Base-by-base conservation (phyloP, 2,329 filamentous ascomycete genomes). In the Tolypocladium ovalisporum region DNA sequence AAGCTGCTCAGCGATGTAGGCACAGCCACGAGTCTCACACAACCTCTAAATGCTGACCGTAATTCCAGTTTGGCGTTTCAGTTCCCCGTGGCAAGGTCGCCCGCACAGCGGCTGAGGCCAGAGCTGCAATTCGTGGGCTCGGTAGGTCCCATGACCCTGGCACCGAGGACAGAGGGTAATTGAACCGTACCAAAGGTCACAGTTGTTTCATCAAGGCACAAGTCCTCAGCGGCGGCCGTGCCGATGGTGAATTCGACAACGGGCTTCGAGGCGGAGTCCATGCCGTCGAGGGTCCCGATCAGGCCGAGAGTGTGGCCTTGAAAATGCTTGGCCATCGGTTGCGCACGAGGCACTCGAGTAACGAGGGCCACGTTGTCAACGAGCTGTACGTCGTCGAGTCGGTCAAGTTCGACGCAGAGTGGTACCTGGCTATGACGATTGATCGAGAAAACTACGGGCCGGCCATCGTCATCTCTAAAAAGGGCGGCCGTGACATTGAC, bases 371-470 rank as follows among this genome's bases (percentile, higher is more conserved):
- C 29, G 29, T 60, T 0, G 66, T 71, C 3, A 65, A 67, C 0
- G 68, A 70, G 22, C 54, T 77, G 0, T 73, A 73, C 56, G 66
- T 77, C 22, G 65, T 70, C 34, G 68, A 76, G 61, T 42, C 61
- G 0, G 54, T 72, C 0, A 42, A 67, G 8, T 60, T 66, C 19
- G 65, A 66, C 0, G 60, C 70, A 1, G 65, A 71, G 54, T 79
- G 70, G 68, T 75, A 75, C 56, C 54, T 79, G 0, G 67, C 70
- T 8, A 66, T 79, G 53, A 71, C 71, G 0, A 67, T 79, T 40
- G 74, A 79, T 51, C 73, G 76, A 4, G 70, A 75, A n/a, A 66
- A 65, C 17, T 71, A 64, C 54, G 64, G 62, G 15, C 76, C 76
- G 0, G 62, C 67, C 0, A 62, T 79, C 4, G 60, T 75, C 6